phyloP scores from a whole-genome alignment of 1,284 basidiomycete species.

The Puccinia coronata region DNA sequence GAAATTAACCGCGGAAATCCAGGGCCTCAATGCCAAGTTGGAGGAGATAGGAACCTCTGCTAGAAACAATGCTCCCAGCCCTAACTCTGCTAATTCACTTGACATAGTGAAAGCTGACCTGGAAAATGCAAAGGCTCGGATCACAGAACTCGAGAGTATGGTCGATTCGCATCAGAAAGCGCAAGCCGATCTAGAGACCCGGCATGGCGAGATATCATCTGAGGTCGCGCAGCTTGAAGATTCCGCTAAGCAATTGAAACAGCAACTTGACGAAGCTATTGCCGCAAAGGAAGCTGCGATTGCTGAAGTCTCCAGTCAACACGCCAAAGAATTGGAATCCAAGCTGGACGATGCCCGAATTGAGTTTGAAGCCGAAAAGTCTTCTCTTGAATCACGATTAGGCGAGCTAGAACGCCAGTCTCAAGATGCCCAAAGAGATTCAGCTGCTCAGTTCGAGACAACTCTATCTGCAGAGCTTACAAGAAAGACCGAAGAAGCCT shows the following conservation, averaged over 20 bases:
- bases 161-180: constrained; percentile 21
- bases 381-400: constrained; percentile 11
- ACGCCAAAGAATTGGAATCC: constrained; percentile 9
- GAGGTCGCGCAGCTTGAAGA: constrained; percentile 30
- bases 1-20: constrained; percentile 25
- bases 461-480: constrained; percentile 9
- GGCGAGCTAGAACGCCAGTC: constrained; percentile 2
- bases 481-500: constrained; percentile 25
- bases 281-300: constrained; percentile 15
- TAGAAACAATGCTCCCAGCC: not conserved
- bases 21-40: constrained; percentile 21
- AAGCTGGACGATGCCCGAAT: constrained; percentile 18
- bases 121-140: constrained; percentile 11
- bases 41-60: constrained; percentile 6
- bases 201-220: not conserved
- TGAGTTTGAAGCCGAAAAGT: constrained; percentile 18
- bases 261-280: constrained; percentile 12
- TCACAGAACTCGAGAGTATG: constrained; percentile 17
- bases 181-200: not conserved
- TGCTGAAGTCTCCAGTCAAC: constrained; percentile 23
- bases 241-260: constrained; percentile 10
- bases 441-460: not conserved
- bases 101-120: constrained; percentile 25
- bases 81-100: not conserved
- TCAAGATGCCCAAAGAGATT: not conserved